These are phyloP conservation scores for Asterophora lycoperdoides DNA, from an alignment of 768 basidiomycete species.

Conservation along the genomic window DNA sequence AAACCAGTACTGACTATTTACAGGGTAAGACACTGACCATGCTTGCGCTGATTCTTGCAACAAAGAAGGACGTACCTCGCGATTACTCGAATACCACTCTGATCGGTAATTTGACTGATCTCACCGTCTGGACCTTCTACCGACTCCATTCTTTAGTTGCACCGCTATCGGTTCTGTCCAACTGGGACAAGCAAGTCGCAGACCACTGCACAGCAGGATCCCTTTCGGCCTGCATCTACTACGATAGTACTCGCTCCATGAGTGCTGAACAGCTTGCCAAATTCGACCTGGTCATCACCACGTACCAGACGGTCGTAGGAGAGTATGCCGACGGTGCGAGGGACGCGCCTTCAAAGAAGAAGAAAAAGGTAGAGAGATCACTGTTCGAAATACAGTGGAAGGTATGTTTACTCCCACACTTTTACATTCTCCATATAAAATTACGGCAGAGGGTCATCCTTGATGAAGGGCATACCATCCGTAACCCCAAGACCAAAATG, in stretches of 20 bases:
- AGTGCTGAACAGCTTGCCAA: slow-evolving; percentile 54
- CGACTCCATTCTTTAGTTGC: slow-evolving; percentile 47
- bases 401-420: slow-evolving; percentile 33
- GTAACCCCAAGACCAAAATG: slow-evolving; percentile 86
- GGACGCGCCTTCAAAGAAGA: slow-evolving; percentile 44
- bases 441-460: slow-evolving; percentile 61
- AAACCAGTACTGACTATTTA: slow-evolving; percentile 2
- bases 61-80: slow-evolving; percentile 55
- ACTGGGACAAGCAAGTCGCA: slow-evolving; percentile 81
- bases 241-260: slow-evolving; percentile 62
- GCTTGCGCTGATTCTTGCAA: slow-evolving; percentile 75
- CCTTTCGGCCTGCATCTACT: slow-evolving; percentile 61
- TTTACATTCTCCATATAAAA: background rate
- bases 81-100: slow-evolving; percentile 68
- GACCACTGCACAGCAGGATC: slow-evolving; percentile 61
- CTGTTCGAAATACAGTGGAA: slow-evolving; percentile 81
- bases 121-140: background rate
- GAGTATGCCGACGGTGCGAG: slow-evolving; percentile 41
- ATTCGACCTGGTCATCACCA: slow-evolving; percentile 80
- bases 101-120: slow-evolving; percentile 48
- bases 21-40: slow-evolving; percentile 92
- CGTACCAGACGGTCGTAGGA: slow-evolving; percentile 67
- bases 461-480: slow-evolving; percentile 86
- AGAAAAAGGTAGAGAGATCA: slow-evolving; percentile 51
- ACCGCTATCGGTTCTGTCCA: slow-evolving; percentile 80